Conservation (phyloP, 257 asterid species). For the Solanum okadae region DNA sequence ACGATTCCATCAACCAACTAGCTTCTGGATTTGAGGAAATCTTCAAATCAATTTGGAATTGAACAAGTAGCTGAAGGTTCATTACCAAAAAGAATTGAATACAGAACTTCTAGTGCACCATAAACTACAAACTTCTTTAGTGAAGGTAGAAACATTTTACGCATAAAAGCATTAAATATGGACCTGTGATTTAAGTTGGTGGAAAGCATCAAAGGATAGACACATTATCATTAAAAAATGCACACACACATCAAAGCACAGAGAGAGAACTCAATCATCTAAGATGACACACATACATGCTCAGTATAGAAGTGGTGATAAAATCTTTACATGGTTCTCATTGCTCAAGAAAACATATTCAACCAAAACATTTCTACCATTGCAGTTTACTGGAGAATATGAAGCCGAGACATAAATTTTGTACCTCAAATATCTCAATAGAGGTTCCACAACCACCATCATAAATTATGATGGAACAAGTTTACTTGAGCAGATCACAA, state of each 20-base stretch:
- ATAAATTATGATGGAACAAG: too few species aligned
- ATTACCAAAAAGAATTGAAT: background rate
- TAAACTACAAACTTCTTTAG: background rate
- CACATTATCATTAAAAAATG: background rate
- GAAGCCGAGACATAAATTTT: background rate
- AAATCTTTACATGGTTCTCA: background rate
- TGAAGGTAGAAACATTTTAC: background rate
- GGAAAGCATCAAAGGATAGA: background rate
- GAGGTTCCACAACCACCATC: background rate
- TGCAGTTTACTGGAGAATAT: background rate
- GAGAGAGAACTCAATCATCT: background rate
- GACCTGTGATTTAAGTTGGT: background rate
- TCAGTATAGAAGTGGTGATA: background rate
- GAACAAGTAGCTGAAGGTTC: background rate
- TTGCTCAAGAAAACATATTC: background rate
- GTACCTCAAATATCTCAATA: background rate
- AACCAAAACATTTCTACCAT: background rate
- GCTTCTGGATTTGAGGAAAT: background rate
- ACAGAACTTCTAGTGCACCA: background rate
- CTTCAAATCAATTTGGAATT: background rate
- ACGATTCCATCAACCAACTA: background rate
- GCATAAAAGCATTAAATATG: background rate
- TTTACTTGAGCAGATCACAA: too few species aligned
- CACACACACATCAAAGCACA: background rate
- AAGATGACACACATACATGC: background rate